phyloP scores from a whole-genome alignment of 371 early-diverging fungal genomes.

The Rhizopus arrhizus region DNA sequence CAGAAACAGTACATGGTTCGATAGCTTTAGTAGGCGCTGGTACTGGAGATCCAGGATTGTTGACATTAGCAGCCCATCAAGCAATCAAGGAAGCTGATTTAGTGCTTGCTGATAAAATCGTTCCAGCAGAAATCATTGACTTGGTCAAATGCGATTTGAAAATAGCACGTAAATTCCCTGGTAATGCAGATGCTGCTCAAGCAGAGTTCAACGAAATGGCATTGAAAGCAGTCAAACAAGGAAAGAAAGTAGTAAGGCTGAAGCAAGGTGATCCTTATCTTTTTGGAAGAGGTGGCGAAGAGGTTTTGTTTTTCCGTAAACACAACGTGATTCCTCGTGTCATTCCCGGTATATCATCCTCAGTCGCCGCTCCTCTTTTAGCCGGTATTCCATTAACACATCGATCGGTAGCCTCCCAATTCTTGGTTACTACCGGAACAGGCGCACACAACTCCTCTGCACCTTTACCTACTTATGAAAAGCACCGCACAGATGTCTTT shows the following conservation, averaged over 20 bases:
- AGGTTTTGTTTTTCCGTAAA: slow-evolving; percentile 72
- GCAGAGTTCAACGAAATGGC: slow-evolving; percentile 75
- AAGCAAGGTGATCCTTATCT: slow-evolving; percentile 92
- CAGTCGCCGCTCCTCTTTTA: slow-evolving; percentile 73
- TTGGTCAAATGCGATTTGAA: slow-evolving; percentile 58
- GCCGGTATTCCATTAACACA: slow-evolving; percentile 89
- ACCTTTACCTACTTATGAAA: slow-evolving; percentile 66
- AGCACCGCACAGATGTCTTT: slow-evolving; percentile 79
- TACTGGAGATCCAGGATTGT: slow-evolving; percentile 80
- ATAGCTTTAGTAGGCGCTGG: slow-evolving; percentile 87
- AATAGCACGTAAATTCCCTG: slow-evolving; percentile 74
- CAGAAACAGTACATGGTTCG: slow-evolving; percentile 16
- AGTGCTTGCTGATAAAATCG: slow-evolving; percentile 83
- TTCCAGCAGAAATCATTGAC: slow-evolving; percentile 71
- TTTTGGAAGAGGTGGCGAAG: slow-evolving; percentile 93
- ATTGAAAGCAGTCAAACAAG: slow-evolving; percentile 62
- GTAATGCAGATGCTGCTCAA: slow-evolving; percentile 81
- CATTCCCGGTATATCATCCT: slow-evolving; percentile 85
- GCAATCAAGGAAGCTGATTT: slow-evolving; percentile 76
- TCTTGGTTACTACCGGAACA: slow-evolving; percentile 83
- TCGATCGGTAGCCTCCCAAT: slow-evolving; percentile 84
- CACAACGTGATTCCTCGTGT: slow-evolving; percentile 68
- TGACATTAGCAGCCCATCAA: slow-evolving; percentile 77
- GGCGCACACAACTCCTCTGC: slow-evolving; percentile 50
- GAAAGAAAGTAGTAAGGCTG: slow-evolving; percentile 79